Conservation (phyloP, 179 eudicot species). For the Camellia oleifera region DNA sequence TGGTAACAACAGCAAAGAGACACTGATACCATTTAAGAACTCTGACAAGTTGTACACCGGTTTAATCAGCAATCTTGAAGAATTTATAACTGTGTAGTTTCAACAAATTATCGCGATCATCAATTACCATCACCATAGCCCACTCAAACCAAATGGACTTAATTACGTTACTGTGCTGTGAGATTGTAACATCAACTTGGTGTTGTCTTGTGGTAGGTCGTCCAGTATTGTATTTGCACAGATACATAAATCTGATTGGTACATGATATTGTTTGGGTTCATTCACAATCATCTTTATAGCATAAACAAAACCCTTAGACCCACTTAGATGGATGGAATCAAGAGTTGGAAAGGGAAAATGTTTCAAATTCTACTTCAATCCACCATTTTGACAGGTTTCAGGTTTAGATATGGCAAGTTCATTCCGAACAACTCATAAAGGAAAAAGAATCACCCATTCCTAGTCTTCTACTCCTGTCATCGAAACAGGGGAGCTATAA, state of each 20-base stretch:
- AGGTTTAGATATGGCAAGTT: not conserved
- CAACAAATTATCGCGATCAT: not conserved
- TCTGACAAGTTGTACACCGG: not conserved
- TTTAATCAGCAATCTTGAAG: not conserved
- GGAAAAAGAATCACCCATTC: not conserved
- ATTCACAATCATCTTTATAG: not conserved
- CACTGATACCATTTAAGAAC: not conserved
- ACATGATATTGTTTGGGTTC: not conserved
- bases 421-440: not conserved
- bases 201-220: not conserved
- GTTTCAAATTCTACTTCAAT: not conserved
- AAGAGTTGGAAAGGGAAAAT: not conserved
- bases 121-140: not conserved
- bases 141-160: conserved; percentile 10
- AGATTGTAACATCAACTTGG: not conserved
- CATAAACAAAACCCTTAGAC: not conserved
- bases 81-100: not conserved
- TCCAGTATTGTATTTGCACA: not conserved
- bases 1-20: conserved; percentile 2
- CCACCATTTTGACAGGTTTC: not conserved
- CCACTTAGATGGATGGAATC: not conserved
- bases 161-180: not conserved
- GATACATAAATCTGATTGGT: not conserved
- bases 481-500: too few relatives aligned
- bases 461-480: too few relatives aligned